These are phyloP conservation scores for Gomphus bonarii DNA, from an alignment of 1,284 basidiomycete genomes.

Conservation along the genomic window DNA sequence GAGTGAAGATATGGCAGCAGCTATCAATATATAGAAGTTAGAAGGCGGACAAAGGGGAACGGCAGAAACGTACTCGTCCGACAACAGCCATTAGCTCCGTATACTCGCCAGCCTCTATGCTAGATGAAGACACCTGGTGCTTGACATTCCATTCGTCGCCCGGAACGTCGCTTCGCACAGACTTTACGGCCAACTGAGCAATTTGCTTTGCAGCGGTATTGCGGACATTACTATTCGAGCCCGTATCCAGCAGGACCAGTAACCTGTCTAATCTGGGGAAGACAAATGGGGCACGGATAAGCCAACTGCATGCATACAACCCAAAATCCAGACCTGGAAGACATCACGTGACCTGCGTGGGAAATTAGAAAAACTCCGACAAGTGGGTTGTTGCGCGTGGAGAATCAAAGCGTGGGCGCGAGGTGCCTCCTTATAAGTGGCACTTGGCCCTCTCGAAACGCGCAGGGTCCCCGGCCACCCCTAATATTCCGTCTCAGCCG, in stretches of 20 bases:
- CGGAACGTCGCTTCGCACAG: constrained; percentile 71
- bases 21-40: constrained; percentile 25
- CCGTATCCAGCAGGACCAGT: constrained; percentile 83
- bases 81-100: constrained; percentile 76
- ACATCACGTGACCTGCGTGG: constrained; percentile 12
- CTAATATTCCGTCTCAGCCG: background rate
- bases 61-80: constrained; percentile 45
- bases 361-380: constrained; percentile 9
- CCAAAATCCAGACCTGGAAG: constrained; percentile 8
- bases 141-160: constrained; percentile 67
- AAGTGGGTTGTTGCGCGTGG: constrained; percentile 8
- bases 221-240: constrained; percentile 77
- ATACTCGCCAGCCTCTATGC: constrained; percentile 61
- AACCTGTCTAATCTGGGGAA: constrained; percentile 75
- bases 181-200: constrained; percentile 79
- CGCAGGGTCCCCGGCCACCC: constrained; percentile 5
- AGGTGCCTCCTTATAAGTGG: constrained; percentile 12
- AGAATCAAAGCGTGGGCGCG: constrained; percentile 11
- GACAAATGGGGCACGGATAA: background rate
- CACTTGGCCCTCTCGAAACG: constrained; percentile 6
- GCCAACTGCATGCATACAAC: background rate
- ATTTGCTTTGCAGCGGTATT: constrained; percentile 89
- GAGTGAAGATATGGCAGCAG: constrained; percentile 84
- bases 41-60: constrained; percentile 4
- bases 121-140: constrained; percentile 34